Conservation (phyloP, 2,329 filamentous ascomycete genomes). For the Pyricularia sp. region DNA sequence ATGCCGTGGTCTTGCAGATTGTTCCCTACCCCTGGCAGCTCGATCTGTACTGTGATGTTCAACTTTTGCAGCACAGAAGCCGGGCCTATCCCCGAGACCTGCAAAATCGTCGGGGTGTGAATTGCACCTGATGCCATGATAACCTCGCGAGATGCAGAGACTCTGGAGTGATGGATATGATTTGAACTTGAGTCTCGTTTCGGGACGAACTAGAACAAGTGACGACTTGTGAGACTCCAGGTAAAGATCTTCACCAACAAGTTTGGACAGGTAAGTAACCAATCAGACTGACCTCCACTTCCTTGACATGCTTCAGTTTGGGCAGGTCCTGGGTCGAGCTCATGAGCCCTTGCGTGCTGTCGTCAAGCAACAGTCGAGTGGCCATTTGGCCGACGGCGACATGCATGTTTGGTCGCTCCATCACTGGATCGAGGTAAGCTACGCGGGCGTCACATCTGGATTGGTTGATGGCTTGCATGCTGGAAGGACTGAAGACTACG, state of each 20-base stretch:
- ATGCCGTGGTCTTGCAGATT: slow-evolving; percentile 26
- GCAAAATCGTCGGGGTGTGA: slow-evolving; percentile 4
- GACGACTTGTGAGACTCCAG: not conserved
- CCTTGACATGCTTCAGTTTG: not conserved
- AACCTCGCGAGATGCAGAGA: slow-evolving; percentile 12
- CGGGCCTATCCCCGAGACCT: slow-evolving; percentile 37
- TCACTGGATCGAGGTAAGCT: not conserved
- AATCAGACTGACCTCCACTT: not conserved
- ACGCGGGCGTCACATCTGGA: not conserved
- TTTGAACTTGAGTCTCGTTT: slow-evolving; percentile 13
- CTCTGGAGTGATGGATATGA: slow-evolving; percentile 12
- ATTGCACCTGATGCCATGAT: slow-evolving; percentile 6
- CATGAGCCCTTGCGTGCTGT: not conserved
- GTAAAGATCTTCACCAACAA: not conserved
- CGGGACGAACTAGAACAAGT: slow-evolving; percentile 3
- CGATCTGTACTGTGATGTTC: slow-evolving; percentile 31
- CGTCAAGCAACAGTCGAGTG: not conserved
- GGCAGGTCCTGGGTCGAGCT: not conserved
- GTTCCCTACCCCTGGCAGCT: slow-evolving; percentile 44
- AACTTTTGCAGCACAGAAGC: slow-evolving; percentile 29
- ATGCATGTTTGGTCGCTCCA: not conserved
- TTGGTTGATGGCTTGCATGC: not conserved
- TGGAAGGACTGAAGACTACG: not conserved
- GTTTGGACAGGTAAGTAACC: not conserved
- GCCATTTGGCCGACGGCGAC: not conserved